These are phyloP conservation scores for Raffaelea arxii DNA, from an alignment of 2,329 filamentous ascomycete species.

Conservation along the genomic window DNA sequence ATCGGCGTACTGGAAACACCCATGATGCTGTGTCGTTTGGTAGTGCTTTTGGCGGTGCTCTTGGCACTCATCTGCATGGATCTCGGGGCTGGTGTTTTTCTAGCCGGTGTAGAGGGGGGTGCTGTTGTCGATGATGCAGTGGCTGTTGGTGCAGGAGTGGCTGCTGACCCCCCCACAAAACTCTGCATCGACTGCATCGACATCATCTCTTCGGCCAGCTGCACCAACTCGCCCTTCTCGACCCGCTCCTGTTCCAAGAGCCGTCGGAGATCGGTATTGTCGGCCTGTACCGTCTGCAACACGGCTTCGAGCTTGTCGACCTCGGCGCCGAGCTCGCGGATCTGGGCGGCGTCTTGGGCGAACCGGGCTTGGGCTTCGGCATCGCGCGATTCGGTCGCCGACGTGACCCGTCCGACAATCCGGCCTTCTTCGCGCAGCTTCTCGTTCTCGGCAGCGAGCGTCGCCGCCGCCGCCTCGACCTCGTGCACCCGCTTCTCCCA, in stretches of 20 bases:
- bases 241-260: constrained; percentile 66
- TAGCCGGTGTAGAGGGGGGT: constrained; percentile 12
- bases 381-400: too few species aligned
- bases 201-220: constrained; percentile 77
- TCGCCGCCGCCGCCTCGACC: constrained; percentile 61
- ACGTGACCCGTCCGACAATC: too few species aligned
- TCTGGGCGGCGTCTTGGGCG: constrained; percentile 57
- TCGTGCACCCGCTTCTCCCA: constrained; percentile 84
- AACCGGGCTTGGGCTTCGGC: too few species aligned
- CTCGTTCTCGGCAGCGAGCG: constrained; percentile 65
- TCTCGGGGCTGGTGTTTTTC: constrained; percentile 5
- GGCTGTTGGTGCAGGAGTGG: neutral
- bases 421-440: constrained; percentile 56
- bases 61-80: neutral
- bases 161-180: constrained; percentile 22
- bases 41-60: neutral
- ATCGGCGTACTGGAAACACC: too few species aligned
- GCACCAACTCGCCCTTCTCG: constrained; percentile 76
- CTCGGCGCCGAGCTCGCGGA: constrained; percentile 61
- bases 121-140: constrained; percentile 7
- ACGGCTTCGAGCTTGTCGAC: constrained; percentile 68
- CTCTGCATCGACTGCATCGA: constrained; percentile 50
- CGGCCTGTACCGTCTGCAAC: constrained; percentile 56
- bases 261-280: constrained; percentile 55
- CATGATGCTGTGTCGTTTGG: constrained; percentile 14